Evolutionary conservation across 169 alveolate genomes (phyloP), one percentile per base, ranked within the genome.

Genomic region (Plasmodium relictum): DNA sequence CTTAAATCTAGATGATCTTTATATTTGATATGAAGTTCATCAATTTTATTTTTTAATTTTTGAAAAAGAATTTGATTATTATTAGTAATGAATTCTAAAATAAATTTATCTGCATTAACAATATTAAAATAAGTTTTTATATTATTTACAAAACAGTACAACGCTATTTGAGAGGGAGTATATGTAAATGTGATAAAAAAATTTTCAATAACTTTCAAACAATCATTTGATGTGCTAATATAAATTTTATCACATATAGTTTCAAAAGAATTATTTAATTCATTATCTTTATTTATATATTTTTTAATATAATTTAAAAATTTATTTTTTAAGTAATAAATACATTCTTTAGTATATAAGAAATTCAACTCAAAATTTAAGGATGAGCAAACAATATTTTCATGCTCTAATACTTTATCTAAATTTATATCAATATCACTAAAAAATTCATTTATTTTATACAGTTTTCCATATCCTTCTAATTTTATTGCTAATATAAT

Each of bases 401-500:
- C 89, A 76, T 76, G 89, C 26, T 76, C 89, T 63, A 76, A 68
- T 48, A 76, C 89, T 76, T 76, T 76, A 70, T 76, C 89, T 68
- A 76, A 65, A 56, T 76, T 63, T 24, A 76, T 76, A 42, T 76
- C 89, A 44, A 76, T 76, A 70, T 76, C 89, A 44, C 52, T 76
- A 76, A 76, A 76, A 65, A 76, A 76, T 63, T 76, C 89, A 52
- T 76, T 76, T 44, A 76, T 76, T 76, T 50, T 76, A 56, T 76
- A 76, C 45, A 76, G 16, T 9, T 78, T 37, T 0, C 95, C 95
- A 74, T 74, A 92, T 58, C 92, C 95, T 76, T 92, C 95, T 42
- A 92, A 61, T 37, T 92, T 92, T 73, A 92, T 66, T 7, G 95
- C 95, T 69, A 92, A 76, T 14, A 92, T 85, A 16, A 92, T 87